These are phyloP conservation scores for Malassezia equina DNA, from an alignment of 1,284 basidiomycete species.

Conservation along the genomic window DNA sequence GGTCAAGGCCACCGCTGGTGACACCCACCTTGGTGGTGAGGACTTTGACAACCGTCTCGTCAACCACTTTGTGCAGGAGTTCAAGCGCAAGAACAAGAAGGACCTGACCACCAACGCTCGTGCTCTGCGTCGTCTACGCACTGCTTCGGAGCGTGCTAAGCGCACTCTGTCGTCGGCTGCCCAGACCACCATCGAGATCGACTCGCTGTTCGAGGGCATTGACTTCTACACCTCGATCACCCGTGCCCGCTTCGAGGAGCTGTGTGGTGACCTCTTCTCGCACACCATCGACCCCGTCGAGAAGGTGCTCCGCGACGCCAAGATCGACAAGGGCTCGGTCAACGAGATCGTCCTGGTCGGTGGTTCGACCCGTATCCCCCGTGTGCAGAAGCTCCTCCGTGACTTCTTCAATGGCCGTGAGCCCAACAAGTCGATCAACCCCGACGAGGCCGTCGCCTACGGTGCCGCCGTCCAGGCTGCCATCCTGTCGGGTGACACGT, in stretches of 20 bases:
- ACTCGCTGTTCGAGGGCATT: conserved; percentile 93
- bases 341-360: conserved; percentile 96
- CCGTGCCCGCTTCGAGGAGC: conserved; percentile 96
- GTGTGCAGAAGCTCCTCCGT: conserved; percentile 92
- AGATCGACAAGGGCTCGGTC: conserved; percentile 82
- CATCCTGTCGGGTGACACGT: conserved; percentile 93
- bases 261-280: conserved; percentile 94
- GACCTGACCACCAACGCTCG: conserved; percentile 84
- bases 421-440: conserved; percentile 70
- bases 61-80: conserved; percentile 95
- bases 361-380: conserved; percentile 96
- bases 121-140: conserved; percentile 91
- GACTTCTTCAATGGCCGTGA: conserved; percentile 86
- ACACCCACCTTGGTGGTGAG: conserved; percentile 97
- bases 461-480: conserved; percentile 98
- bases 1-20: conserved; percentile 97
- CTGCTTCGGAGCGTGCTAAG: conserved; percentile 97
- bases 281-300: conserved; percentile 93
- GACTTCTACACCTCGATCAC: conserved; percentile 98
- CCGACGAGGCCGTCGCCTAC: conserved; percentile 97
- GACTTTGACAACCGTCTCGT: conserved; percentile 95
- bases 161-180: conserved; percentile 92
- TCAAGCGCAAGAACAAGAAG: conserved; percentile 98
- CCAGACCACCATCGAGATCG: conserved; percentile 94
- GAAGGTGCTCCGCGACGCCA: conserved; percentile 94